These are phyloP conservation scores for Leucocoprinus birnbaumii DNA, from an alignment of 768 basidiomycete species.

Conservation along the genomic window DNA sequence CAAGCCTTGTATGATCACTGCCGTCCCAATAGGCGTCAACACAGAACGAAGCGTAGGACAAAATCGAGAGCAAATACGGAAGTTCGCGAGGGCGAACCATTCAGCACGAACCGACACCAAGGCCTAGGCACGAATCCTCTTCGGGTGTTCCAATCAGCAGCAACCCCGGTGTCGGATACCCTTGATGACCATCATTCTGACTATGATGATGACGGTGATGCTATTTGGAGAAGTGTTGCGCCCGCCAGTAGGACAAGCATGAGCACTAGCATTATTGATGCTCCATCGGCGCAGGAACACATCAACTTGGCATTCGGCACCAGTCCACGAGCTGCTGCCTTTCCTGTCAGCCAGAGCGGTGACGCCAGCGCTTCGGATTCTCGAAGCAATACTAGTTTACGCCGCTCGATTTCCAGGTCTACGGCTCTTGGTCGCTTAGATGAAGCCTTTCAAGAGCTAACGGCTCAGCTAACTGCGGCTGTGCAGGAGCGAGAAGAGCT, in stretches of 20 bases:
- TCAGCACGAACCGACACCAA: not conserved
- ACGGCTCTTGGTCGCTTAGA: constrained; percentile 22
- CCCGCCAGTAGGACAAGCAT: not conserved
- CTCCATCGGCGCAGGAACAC: not conserved
- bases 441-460: constrained; percentile 31
- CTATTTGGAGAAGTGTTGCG: not conserved
- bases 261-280: not conserved
- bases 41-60: not conserved
- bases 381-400: not conserved
- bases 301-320: not conserved
- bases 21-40: not conserved
- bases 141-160: not conserved
- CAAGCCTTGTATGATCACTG: not conserved
- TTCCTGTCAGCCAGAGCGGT: not conserved
- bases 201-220: not conserved
- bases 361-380: not conserved
- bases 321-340: not conserved
- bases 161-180: constrained; percentile 2
- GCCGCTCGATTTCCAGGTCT: not conserved
- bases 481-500: constrained; percentile 28
- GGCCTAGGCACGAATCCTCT: not conserved
- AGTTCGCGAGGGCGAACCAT: not conserved
- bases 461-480: constrained; percentile 32
- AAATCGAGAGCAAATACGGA: not conserved
- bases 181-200: constrained; percentile 6